Base-by-base conservation (phyloP, 108 stramenopile species). In the Cyclotella distinguenda region DNA sequence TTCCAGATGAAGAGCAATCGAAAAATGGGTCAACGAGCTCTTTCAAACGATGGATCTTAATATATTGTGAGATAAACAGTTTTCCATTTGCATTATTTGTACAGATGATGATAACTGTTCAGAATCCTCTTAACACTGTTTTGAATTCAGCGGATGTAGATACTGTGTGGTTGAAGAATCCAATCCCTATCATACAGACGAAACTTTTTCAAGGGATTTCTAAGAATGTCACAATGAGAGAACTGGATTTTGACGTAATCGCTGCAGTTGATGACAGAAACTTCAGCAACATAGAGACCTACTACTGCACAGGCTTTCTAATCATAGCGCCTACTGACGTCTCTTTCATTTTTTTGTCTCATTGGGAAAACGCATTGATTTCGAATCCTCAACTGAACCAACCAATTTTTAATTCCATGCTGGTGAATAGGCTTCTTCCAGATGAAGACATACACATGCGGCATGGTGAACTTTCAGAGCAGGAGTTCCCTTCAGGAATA, bases 141-240 rank as follows among this genome's bases (percentile, higher is more conserved):
- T n/a, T n/a, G n/a, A n/a, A n/a, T 39, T 65, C 64, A 7, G 64
- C n/a, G n/a, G n/a, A 72, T 57, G 60, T 72, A 6, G 71, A 72
- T 39, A 55, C 62, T 0, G 71, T 64, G 22, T 72, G 71, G 71
- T 33, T 63, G 32, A 31, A 64, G 25, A 40, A 72, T 63, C 71
- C 71, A 23, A 19, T 72, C 36, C 71, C 71, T 13, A 39, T 51
- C 43, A 30, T 64, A 35, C 53, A 45, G 48, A n/a, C 36, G 0
- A 39, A 55, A 16, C 28, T 66, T 7, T 66, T 66, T 22, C 53
- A 27, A 23, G 0, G n/a, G n/a, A n/a, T n/a, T n/a, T n/a, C n/a
- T n/a, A n/a, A n/a, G n/a, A n/a, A n/a, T n/a, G n/a, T n/a, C n/a
- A n/a, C n/a, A n/a, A n/a, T n/a, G 42, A 46, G 15, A n/a, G 2